Evolutionary conservation across 345 rosid genomes (phyloP).

Genomic region (Cardamine resedifolia): DNA sequence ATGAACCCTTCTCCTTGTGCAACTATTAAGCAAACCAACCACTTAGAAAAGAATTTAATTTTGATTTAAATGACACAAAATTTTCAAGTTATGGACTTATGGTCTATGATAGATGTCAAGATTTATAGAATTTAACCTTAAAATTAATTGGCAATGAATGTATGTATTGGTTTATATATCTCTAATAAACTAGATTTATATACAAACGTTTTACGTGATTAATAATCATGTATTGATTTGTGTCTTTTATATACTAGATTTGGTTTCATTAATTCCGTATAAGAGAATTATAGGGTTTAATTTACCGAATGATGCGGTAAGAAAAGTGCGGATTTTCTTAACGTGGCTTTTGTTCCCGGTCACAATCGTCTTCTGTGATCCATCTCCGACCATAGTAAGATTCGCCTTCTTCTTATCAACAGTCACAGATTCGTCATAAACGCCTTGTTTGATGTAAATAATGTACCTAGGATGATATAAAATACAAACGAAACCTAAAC

Average conservation of each 20-base stretch:
- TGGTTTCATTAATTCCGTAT: not conserved
- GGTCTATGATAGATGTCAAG: not conserved
- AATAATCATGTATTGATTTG: too few relatives aligned
- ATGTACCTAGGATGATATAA: slow-evolving; percentile 50
- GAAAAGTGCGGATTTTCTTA: slow-evolving; percentile 58
- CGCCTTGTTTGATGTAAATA: slow-evolving; percentile 67
- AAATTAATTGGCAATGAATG: not conserved
- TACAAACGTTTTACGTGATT: not conserved
- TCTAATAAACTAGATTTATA: not conserved
- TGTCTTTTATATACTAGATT: not conserved
- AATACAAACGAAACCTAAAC: not conserved
- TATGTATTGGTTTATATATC: not conserved
- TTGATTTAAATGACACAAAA: not conserved
- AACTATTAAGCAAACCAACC: slow-evolving; percentile 37
- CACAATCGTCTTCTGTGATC: slow-evolving; percentile 73
- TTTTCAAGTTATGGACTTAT: not conserved
- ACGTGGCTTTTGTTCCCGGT: slow-evolving; percentile 60
- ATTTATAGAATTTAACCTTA: not conserved
- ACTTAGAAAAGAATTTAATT: not conserved
- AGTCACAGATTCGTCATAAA: slow-evolving; percentile 60
- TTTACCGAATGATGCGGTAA: slow-evolving; percentile 70
- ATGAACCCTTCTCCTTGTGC: slow-evolving; percentile 62
- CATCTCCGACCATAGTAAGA: slow-evolving; percentile 73
- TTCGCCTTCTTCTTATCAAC: slow-evolving; percentile 55
- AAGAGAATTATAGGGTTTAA: not conserved